Conservation (phyloP, 495 filamentous ascomycete genomes). For the Cryomyces antarcticus region DNA sequence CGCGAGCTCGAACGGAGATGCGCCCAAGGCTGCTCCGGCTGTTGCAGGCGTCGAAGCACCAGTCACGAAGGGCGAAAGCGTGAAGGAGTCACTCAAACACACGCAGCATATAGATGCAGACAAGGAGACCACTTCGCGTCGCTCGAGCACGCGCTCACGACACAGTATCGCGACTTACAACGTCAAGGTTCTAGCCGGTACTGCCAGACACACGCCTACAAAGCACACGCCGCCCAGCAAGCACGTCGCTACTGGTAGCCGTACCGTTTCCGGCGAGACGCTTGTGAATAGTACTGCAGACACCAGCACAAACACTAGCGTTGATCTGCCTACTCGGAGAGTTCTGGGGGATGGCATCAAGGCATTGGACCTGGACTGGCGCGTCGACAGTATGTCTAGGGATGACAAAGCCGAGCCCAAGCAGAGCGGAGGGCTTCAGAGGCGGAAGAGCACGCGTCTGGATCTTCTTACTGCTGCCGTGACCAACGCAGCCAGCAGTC, state of each 20-base stretch:
- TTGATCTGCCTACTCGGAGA: background rate
- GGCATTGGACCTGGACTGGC: constrained; percentile 2
- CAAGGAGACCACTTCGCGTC: background rate
- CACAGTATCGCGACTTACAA: background rate
- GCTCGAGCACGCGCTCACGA: background rate
- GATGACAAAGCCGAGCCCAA: background rate
- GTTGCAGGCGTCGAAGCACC: too few species aligned
- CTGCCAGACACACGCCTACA: background rate
- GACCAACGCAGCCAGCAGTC: constrained; percentile 9
- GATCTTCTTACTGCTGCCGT: background rate
- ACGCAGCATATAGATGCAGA: background rate
- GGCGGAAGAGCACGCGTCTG: constrained; percentile 1
- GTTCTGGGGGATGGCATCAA: background rate
- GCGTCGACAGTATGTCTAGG: background rate
- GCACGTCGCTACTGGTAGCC: background rate
- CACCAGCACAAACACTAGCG: background rate
- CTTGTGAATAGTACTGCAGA: background rate
- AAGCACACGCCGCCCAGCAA: background rate
- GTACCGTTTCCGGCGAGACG: background rate
- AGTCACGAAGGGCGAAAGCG: too few species aligned
- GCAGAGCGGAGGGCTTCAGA: constrained; percentile 7
- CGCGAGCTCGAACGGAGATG: background rate
- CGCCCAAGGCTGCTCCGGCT: background rate
- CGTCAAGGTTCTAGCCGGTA: background rate
- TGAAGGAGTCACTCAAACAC: too few species aligned